Conservation (phyloP, 2,329 filamentous ascomycete species). For the Hymenoscyphus scutula region DNA sequence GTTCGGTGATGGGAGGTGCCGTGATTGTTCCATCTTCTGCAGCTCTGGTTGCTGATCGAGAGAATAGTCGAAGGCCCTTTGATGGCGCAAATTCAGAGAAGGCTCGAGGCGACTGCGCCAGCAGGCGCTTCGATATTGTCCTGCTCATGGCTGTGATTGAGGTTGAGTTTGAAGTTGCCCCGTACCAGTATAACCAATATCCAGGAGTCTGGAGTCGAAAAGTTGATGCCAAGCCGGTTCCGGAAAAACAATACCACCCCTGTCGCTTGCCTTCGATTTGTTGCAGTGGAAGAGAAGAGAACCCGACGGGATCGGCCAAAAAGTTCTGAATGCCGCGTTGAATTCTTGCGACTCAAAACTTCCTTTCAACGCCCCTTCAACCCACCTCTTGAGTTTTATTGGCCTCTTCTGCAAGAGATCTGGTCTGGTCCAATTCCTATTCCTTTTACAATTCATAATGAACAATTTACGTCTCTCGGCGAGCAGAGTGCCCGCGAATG, state of each 20-base stretch:
- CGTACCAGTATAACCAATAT: conserved; percentile 3
- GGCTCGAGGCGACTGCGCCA: conserved; percentile 29
- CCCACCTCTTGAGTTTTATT: conserved; percentile 12
- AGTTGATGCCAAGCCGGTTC: conserved; percentile 27
- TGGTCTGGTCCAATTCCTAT: conserved; percentile 14
- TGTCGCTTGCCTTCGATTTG: not conserved
- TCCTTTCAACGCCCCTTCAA: conserved; percentile 17
- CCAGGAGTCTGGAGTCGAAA: conserved; percentile 21
- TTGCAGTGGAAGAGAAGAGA: conserved; percentile 1
- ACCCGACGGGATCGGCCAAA: conserved; percentile 21
- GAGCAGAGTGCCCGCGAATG: conserved; percentile 29
- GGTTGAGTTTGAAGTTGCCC: conserved; percentile 1
- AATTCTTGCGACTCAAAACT: conserved; percentile 22
- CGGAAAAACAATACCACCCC: conserved; percentile 16
- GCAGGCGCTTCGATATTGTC: conserved; percentile 29
- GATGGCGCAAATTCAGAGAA: not conserved
- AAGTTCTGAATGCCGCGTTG: conserved; percentile 28
- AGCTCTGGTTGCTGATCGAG: conserved; percentile 32
- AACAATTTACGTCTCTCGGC: conserved; percentile 32
- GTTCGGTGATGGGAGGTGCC: not conserved
- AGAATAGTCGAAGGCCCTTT: conserved; percentile 36
- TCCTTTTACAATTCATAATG: conserved; percentile 27
- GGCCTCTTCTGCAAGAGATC: conserved; percentile 11
- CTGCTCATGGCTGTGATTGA: conserved; percentile 33
- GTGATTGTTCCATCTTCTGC: conserved; percentile 17